Conservation (phyloP, 345 rosid species). For the Pistacia atlantica region DNA sequence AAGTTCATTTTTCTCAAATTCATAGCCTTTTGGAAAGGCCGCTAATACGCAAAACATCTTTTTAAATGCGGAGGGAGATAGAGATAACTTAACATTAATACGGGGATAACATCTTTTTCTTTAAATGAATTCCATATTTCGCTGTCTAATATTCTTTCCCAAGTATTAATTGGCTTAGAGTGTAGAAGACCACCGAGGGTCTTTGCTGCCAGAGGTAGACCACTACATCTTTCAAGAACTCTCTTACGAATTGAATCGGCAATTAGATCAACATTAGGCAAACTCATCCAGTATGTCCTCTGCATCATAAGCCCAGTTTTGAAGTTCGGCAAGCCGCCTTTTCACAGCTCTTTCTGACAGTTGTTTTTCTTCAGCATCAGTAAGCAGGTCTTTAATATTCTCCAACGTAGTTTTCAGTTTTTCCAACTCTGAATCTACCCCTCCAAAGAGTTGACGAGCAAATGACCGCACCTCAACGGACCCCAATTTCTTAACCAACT, state of each 20-base stretch:
- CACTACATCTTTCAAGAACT: background rate
- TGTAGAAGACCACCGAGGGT: slow-evolving; percentile 1
- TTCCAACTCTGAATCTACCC: too few relatives aligned
- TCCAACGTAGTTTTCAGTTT: too few relatives aligned
- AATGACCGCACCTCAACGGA: too few relatives aligned
- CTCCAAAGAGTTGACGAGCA: too few relatives aligned
- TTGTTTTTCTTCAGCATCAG: too few relatives aligned
- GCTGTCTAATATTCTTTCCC: background rate
- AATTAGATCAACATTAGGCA: too few relatives aligned
- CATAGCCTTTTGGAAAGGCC: background rate
- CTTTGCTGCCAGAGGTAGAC: background rate
- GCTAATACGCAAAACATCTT: slow-evolving; percentile 2
- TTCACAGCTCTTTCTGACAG: too few relatives aligned
- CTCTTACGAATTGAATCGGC: background rate
- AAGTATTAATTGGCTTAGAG: background rate
- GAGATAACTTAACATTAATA: background rate
- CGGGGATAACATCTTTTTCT: background rate
- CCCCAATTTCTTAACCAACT: too few relatives aligned
- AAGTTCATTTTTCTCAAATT: background rate
- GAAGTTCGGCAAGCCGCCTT: too few relatives aligned
- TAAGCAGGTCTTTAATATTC: too few relatives aligned
- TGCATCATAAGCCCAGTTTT: too few relatives aligned
- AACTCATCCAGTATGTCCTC: too few relatives aligned
- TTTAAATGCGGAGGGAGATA: background rate
- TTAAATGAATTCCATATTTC: background rate